Percentiles rank a stretch among this genome's conserved stretches.
Conservation (phyloP, 169 alveolate genomes). For the Plasmodium vivax region DNA sequence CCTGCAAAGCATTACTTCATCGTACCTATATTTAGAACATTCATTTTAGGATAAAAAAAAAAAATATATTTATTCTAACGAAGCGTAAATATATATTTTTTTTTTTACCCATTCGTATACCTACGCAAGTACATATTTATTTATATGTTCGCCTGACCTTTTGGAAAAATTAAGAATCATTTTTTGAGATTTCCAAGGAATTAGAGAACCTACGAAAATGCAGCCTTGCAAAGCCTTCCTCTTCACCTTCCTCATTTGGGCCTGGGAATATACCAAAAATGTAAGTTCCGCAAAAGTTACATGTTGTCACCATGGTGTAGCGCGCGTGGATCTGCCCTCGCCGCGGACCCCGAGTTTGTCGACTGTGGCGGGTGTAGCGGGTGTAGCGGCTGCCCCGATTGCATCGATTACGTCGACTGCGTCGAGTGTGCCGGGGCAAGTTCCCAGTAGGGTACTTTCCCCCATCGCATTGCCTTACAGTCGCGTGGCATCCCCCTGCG, state of each 20-base stretch:
- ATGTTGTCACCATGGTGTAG: not conserved
- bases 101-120: not conserved
- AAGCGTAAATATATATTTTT: not conserved
- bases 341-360: not conserved
- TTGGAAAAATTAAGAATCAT: not conserved
- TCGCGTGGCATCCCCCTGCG: no score
- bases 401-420: not conserved
- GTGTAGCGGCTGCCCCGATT: not conserved
- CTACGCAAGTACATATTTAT: not conserved
- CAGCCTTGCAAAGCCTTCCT: not conserved
- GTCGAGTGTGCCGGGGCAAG: no score
- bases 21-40: not conserved
- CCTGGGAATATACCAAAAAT: conserved; percentile 11
- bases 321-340: not conserved
- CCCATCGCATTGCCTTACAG: no score
- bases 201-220: not conserved
- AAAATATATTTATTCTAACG: not conserved
- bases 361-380: not conserved
- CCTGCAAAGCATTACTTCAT: not conserved
- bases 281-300: not conserved
- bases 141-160: not conserved
- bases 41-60: not conserved
- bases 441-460: no score
- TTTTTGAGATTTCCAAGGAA: not conserved
- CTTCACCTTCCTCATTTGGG: conserved; percentile 20